Base-by-base conservation (phyloP, 306 rosid species). In the Cicer pinnatifidum region DNA sequence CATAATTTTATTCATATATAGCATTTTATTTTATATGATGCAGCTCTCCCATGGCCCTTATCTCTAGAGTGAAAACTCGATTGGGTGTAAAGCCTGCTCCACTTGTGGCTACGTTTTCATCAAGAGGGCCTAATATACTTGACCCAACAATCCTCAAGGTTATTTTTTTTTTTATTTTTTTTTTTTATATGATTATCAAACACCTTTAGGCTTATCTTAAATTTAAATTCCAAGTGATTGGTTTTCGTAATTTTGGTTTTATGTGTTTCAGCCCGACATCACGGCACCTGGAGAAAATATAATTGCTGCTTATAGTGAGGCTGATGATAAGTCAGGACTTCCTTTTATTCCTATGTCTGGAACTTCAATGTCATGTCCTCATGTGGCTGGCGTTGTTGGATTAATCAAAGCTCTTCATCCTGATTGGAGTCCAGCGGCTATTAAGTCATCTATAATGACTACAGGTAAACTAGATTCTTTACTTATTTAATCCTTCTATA, bases 361-460 rank as follows among this genome's bases (percentile, higher is more conserved):
- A 0, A 71, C 76, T 48, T 79, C 92, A 13, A 90, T 88, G 91
- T 57, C 92, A 1, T 86, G 91, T 45, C 96, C 92, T 38, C 89
- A 84, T 78, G 83, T 84, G 80, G 15, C 92, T 11, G 96, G 92
- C 0, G 1, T 86, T 53, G 91, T 46, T 10, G 87, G 84, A 1
- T 69, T 90, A 13, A 81, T 90, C 67, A 88, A 82, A 75, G 35
- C 88, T 1, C 72, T 83, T 20, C 82, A 88, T 65, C 89, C 91
- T 7, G 39, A 75, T 58, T 90, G 91, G 96, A 90, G 89, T 63
- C 88, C 86, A 0, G 86, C 92, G 0, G 90, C 96, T 64, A 83
- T 90, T 9, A 85, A 79, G 77, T 90, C 96, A 13, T 90, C 91
- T 9, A 86, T 90, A 82, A 88, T 90, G 82, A 90, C 92, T 37